Conservation (phyloP, 139 green algal species). For the Prasinococcaceae sp. region DNA sequence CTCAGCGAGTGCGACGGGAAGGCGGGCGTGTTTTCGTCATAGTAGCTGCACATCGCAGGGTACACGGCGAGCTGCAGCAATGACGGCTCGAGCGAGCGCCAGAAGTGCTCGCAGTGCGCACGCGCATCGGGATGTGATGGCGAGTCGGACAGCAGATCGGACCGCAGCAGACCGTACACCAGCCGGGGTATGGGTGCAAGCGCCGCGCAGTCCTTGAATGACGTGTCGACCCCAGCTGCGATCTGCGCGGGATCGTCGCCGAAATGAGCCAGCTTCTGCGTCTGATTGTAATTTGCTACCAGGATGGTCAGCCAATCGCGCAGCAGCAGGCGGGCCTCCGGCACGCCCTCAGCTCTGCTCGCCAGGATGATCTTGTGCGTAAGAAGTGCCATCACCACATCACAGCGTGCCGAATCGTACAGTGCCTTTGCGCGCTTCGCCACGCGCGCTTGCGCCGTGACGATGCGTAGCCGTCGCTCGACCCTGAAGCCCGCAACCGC, state of each 20-base stretch:
- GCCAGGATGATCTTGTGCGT: constrained; percentile 56
- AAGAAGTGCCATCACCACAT: constrained; percentile 49
- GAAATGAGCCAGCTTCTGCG: constrained; percentile 18
- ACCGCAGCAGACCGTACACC: constrained; percentile 68
- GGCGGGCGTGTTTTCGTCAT: constrained; percentile 25
- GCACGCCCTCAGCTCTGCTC: constrained; percentile 28
- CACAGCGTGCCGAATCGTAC: constrained; percentile 33
- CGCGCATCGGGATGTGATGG: constrained; percentile 47
- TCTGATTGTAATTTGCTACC: constrained; percentile 45
- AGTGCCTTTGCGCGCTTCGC: constrained; percentile 27
- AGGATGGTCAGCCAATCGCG: constrained; percentile 76
- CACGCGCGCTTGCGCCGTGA: constrained; percentile 13
- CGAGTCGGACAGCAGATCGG: constrained; percentile 38
- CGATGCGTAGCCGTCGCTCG: constrained; percentile 10
- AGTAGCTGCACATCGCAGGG: constrained; percentile 48
- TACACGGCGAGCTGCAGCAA: constrained; percentile 63
- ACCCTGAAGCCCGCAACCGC: constrained; percentile 9
- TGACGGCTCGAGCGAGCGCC: constrained; percentile 37
- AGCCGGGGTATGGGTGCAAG: constrained; percentile 59
- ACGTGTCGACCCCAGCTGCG: constrained; percentile 38
- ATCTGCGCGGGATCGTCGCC: not conserved
- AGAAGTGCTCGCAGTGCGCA: not conserved
- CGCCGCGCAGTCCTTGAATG: constrained; percentile 33
- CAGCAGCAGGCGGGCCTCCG: constrained; percentile 53
- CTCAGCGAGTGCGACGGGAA: constrained; percentile 49